Percentiles rank a stretch among this genome's conserved stretches.
These are phyloP conservation scores for Talaromyces piceae DNA, from an alignment of 2,329 filamentous ascomycete species.

Conservation along the genomic window DNA sequence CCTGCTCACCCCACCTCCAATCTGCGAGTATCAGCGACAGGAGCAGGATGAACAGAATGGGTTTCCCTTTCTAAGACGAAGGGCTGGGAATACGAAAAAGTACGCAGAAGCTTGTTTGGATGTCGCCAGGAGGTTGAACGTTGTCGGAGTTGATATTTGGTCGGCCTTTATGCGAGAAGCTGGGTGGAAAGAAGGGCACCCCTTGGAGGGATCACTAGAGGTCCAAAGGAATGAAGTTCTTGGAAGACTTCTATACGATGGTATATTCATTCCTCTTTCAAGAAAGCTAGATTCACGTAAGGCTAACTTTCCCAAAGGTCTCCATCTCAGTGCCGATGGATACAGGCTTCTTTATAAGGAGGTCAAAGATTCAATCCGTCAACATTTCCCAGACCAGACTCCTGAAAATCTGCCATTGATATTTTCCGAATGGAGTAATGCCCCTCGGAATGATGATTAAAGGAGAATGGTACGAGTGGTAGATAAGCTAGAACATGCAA, in stretches of 20 bases:
- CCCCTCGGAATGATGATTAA: not conserved
- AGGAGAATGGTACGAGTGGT: not conserved
- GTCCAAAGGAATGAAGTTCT: not conserved
- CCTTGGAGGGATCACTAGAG: constrained; percentile 44
- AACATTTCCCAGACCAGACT: not conserved
- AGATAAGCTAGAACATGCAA: not conserved
- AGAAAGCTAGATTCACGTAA: not conserved
- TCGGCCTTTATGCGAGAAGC: constrained; percentile 62
- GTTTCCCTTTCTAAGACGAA: constrained; percentile 46
- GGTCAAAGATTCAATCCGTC: not conserved
- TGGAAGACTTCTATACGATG: not conserved
- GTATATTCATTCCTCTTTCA: not conserved
- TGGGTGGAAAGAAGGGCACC: constrained; percentile 45
- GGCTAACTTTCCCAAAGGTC: not conserved
- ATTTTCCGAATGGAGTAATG: not conserved
- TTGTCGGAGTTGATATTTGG: constrained; percentile 73
- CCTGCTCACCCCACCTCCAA: constrained; percentile 67
- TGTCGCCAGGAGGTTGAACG: constrained; percentile 46
- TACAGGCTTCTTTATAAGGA: not conserved
- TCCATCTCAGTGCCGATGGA: not conserved
- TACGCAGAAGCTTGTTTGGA: constrained; percentile 61
- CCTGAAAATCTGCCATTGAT: not conserved
- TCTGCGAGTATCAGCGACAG: constrained; percentile 65
- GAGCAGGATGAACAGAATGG: constrained; percentile 42
- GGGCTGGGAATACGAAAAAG: constrained; percentile 52